Percentiles rank a stretch among this genome's conserved stretches.
Conservation (phyloP, 345 rosid species). For the Aquilaria sinensis region DNA sequence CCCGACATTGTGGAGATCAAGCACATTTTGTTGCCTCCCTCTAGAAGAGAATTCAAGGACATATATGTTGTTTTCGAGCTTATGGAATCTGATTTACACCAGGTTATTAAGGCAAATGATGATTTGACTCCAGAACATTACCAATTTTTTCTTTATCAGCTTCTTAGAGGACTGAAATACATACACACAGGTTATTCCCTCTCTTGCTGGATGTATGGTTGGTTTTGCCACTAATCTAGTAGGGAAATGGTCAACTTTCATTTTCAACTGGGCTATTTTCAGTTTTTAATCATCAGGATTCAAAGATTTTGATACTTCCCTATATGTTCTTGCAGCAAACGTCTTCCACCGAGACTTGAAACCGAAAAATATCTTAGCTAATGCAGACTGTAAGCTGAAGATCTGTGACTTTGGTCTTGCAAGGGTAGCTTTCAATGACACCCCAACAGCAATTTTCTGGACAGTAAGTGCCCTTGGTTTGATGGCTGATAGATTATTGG, state of each 20-base stretch:
- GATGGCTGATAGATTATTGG: not conserved
- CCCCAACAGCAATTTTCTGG: slow-evolving; percentile 93
- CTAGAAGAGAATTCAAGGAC: slow-evolving; percentile 81
- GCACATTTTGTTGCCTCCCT: slow-evolving; percentile 86
- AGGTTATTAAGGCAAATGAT: slow-evolving; percentile 92
- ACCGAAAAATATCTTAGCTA: slow-evolving; percentile 87
- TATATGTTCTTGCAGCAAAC: slow-evolving; percentile 44
- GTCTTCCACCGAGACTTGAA: slow-evolving; percentile 89
- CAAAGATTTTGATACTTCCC: not conserved
- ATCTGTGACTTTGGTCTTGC: slow-evolving; percentile 96
- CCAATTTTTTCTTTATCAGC: slow-evolving; percentile 91
- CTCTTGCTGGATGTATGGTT: too few species aligned
- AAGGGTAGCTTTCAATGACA: slow-evolving; percentile 82
- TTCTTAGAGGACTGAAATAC: slow-evolving; percentile 87
- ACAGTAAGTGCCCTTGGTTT: slow-evolving; percentile 42
- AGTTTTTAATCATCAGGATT: too few species aligned
- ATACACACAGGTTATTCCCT: slow-evolving; percentile 72
- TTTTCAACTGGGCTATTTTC: not conserved
- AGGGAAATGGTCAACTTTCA: not conserved
- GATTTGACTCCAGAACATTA: slow-evolving; percentile 90
- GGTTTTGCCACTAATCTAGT: too few species aligned
- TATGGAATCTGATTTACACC: slow-evolving; percentile 91
- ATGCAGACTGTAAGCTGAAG: slow-evolving; percentile 94
- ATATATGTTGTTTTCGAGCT: slow-evolving; percentile 87
- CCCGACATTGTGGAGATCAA: slow-evolving; percentile 95